Conservation (phyloP, 2,329 filamentous ascomycete species). For the Botrytis medusae region DNA sequence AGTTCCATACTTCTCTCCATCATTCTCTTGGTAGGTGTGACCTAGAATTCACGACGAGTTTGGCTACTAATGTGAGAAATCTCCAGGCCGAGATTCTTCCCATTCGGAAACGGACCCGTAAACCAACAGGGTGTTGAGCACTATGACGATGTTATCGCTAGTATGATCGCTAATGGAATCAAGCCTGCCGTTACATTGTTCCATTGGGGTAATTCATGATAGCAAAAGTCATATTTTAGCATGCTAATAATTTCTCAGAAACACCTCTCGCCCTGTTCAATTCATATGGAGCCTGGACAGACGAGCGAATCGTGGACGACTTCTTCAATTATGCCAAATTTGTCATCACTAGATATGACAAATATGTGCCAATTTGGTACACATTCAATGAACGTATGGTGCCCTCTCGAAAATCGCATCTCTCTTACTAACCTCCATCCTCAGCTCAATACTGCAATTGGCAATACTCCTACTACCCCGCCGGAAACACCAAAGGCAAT, state of each 20-base stretch:
- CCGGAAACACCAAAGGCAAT: conserved; percentile 42
- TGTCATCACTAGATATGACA: conserved; percentile 51
- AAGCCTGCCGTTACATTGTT: conserved; percentile 49
- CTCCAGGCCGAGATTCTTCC: conserved; percentile 46
- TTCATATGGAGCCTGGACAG: conserved; percentile 47
- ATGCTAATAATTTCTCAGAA: conserved; percentile 26
- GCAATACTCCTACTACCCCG: conserved; percentile 48
- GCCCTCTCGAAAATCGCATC: conserved; percentile 23
- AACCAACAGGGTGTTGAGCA: conserved; percentile 53
- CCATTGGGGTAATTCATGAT: conserved; percentile 38
- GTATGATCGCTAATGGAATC: conserved; percentile 50
- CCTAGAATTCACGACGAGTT: neutral
- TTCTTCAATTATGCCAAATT: conserved; percentile 56
- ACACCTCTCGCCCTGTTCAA: conserved; percentile 42
- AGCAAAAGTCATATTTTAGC: neutral
- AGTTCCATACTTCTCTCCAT: conserved; percentile 49
- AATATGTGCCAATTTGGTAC: conserved; percentile 53
- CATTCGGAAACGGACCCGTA: conserved; percentile 52
- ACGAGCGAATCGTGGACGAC: conserved; percentile 49
- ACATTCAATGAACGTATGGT: conserved; percentile 54
- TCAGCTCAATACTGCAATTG: conserved; percentile 48
- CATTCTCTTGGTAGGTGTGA: conserved; percentile 37
- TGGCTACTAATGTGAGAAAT: neutral
- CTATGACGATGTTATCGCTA: conserved; percentile 55
- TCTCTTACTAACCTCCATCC: conserved; percentile 7